Evolutionary conservation across 2,329 filamentous ascomycete species (phyloP).

Genomic region (Xylariaceae sp.): DNA sequence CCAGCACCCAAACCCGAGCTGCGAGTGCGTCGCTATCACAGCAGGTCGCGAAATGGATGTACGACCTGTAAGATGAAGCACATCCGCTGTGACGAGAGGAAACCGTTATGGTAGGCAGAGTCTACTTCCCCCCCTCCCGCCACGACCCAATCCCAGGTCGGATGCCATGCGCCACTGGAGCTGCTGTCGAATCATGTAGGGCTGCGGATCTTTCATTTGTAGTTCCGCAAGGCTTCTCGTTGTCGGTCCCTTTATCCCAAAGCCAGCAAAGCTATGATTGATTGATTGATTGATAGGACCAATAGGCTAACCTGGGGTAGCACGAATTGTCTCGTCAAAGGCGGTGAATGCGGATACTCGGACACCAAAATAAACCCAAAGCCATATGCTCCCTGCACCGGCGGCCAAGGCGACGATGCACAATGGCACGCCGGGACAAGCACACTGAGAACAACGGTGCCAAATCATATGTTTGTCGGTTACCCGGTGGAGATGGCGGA

Average conservation of each 20-base stretch:
- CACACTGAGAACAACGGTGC: slow-evolving; percentile 16
- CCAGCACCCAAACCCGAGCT: slow-evolving; percentile 25
- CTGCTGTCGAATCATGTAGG: slow-evolving; percentile 13
- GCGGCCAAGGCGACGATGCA: slow-evolving; percentile 9
- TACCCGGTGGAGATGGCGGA: slow-evolving; percentile 22
- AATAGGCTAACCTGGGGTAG: slow-evolving; percentile 17
- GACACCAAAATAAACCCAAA: slow-evolving; percentile 20
- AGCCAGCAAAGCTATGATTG: not conserved
- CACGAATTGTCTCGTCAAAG: slow-evolving; percentile 27
- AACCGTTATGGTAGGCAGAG: slow-evolving; percentile 27
- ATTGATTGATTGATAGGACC: not conserved
- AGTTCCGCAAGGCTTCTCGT: slow-evolving; percentile 10
- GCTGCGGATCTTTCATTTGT: slow-evolving; percentile 18
- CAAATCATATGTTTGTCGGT: slow-evolving; percentile 21
- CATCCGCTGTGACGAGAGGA: slow-evolving; percentile 28
- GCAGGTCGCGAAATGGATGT: slow-evolving; percentile 28
- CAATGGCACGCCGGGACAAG: slow-evolving; percentile 19
- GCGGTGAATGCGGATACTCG: slow-evolving; percentile 25
- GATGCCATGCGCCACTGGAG: not conserved
- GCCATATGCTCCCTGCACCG: slow-evolving; percentile 12
- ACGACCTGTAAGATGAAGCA: slow-evolving; percentile 28
- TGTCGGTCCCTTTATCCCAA: not conserved
- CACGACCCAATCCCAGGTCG: slow-evolving; percentile 3
- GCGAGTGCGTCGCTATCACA: slow-evolving; percentile 26
- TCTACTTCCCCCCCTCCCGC: not conserved